phyloP scores from a whole-genome alignment of 2,329 filamentous ascomycete genomes.

The Colletotrichum truncatum region DNA sequence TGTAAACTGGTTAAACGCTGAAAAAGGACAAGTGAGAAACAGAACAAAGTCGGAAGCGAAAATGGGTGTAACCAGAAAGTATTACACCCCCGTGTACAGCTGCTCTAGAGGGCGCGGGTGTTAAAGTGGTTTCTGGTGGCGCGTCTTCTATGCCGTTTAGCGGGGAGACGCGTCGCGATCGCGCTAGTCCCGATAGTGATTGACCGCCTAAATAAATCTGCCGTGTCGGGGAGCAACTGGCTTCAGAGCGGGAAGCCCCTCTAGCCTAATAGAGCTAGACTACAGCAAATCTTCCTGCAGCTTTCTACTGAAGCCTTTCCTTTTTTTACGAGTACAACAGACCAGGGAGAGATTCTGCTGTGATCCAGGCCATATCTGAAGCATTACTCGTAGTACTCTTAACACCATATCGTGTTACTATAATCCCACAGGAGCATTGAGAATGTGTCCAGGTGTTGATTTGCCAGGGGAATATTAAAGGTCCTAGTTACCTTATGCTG shows the following conservation, averaged over 20 bases:
- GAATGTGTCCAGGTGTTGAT: no score
- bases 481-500: neutral
- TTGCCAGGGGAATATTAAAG: no score
- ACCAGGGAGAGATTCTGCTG: no score
- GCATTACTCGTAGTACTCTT: no score
- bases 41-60: neutral
- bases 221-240: neutral
- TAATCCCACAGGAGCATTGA: no score
- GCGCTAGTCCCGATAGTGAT: neutral
- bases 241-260: neutral
- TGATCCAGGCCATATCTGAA: no score
- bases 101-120: neutral
- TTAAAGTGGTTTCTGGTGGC: constrained; percentile 22
- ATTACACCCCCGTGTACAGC: neutral
- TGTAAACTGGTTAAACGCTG: constrained; percentile 34
- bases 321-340: no score
- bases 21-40: neutral
- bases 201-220: constrained; percentile 1
- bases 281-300: no score
- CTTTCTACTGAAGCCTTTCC: no score
- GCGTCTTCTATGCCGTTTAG: constrained; percentile 23
- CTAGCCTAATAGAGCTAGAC: no score
- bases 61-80: neutral
- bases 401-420: no score
- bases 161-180: constrained; percentile 27